Conservation (phyloP, 805 yeast species). For the Brettanomyces nanus region DNA sequence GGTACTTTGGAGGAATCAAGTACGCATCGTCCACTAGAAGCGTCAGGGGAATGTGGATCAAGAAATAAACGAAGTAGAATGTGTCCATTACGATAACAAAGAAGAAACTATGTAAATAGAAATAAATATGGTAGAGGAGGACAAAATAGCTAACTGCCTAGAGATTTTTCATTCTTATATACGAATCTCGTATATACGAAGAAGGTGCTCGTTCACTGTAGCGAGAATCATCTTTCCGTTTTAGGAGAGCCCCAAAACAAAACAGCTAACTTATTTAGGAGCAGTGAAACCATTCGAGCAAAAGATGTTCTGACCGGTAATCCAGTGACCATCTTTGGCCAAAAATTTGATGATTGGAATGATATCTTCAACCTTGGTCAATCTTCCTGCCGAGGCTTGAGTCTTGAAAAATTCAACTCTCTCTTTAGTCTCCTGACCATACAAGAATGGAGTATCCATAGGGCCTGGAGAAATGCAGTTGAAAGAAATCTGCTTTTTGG, state of each 20-base stretch:
- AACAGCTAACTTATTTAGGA: too few relatives aligned
- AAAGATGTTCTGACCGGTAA: slow-evolving; percentile 61
- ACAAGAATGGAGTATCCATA: slow-evolving; percentile 59
- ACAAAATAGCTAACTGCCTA: background rate
- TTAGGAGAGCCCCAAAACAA: too few relatives aligned
- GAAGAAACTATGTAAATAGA: too few relatives aligned
- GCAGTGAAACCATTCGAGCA: slow-evolving; percentile 64
- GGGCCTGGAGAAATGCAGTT: slow-evolving; percentile 60
- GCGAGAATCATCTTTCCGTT: too few relatives aligned
- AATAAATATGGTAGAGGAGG: slow-evolving; percentile 2
- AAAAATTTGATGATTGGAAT: slow-evolving; percentile 55
- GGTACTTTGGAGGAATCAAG: slow-evolving; percentile 48
- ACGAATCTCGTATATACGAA: too few relatives aligned
- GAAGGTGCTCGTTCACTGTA: too few relatives aligned
- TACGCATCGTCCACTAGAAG: slow-evolving; percentile 66
- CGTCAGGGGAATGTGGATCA: slow-evolving; percentile 71
- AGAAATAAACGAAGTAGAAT: slow-evolving; percentile 22
- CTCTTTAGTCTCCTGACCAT: slow-evolving; percentile 48
- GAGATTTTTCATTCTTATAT: background rate
- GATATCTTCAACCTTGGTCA: slow-evolving; percentile 52
- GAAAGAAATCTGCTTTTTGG: slow-evolving; percentile 39
- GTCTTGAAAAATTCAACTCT: slow-evolving; percentile 49
- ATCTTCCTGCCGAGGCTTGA: slow-evolving; percentile 38
- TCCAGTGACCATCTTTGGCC: slow-evolving; percentile 60
- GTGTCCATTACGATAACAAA: too few relatives aligned